Base-by-base conservation (phyloP, 2,329 filamentous ascomycete species). In the Talaromyces islandicus region DNA sequence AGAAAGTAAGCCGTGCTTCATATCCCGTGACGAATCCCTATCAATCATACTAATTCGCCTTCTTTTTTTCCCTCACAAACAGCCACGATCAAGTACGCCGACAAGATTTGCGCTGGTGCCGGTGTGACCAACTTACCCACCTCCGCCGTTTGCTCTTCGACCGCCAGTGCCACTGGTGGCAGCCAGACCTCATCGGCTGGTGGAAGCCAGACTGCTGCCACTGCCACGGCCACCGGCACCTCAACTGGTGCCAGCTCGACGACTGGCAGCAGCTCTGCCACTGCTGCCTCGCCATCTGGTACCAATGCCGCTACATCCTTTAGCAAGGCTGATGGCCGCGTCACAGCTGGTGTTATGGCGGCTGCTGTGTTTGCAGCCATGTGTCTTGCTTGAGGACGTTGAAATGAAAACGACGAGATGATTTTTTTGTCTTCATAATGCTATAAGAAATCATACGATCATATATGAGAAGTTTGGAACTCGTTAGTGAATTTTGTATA, bases 101-200 rank as follows among this genome's bases (percentile, higher is more conserved):
- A 71, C 57, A 65, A 68, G 21, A 71, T 78, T 66, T 79, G 77
- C 66, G 68, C 68, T 30, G 67, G 68, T 35, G 74, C 67, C 11
- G 75, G 74, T 30, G 68, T 76, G 54, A 73, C 65, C 32, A 65
- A 72, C 55, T 65, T 78, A 25, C 74, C 75, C 59, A 60, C 65
- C 54, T 60, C 66, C 32, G 70, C 72, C 27, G 67, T 63, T 57
- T 76, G 74, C 63, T 59, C 62, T 27, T 35, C 48, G 10, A 29
- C 52, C 12, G 54, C 17, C 7, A 53, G 63, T 51, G 56, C 64
- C 56, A 56, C 65, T 21, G 58, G 55, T 25, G 64, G 38, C 14
- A 10, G 51, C 62, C 51, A 61, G 63, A 30, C 64, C 25, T 38
- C 27, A 19, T 64, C 66, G 19, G 53, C 58, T 29, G 64, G 64